Percentiles rank a stretch among this genome's conserved stretches.
phyloP scores from a whole-genome alignment of 129 eudicot genomes.

The Scalesia atractyloides region DNA sequence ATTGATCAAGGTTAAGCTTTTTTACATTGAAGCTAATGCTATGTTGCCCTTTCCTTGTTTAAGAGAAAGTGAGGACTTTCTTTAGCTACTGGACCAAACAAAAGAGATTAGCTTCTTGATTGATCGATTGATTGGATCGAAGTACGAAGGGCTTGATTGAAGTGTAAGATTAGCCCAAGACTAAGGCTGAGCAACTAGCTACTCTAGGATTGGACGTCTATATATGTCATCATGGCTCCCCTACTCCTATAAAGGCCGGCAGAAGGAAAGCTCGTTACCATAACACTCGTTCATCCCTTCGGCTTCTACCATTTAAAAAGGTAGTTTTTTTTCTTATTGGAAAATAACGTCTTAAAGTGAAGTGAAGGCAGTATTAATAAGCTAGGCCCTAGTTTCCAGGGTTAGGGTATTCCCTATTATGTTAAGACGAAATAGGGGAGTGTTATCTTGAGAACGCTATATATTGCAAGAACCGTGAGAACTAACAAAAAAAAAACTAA shows the following conservation, averaged over 20 bases:
- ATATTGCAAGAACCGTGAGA: no score
- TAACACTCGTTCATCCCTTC: slow-evolving; percentile 1
- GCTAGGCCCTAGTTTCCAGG: no score
- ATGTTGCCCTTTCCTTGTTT: background rate
- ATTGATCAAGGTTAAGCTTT: no score
- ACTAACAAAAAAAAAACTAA: no score
- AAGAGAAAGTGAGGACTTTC: slow-evolving; percentile 1
- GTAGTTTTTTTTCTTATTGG: background rate
- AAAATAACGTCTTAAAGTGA: background rate
- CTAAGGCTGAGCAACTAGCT: slow-evolving; percentile 13
- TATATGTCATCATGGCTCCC: no score
- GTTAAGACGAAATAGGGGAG: no score
- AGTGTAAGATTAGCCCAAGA: slow-evolving; percentile 12
- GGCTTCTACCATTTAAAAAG: background rate
- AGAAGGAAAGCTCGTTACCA: slow-evolving; percentile 20
- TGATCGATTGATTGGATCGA: no score
- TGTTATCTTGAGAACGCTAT: no score
- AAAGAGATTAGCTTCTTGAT: slow-evolving; percentile 4
- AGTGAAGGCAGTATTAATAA: background rate
- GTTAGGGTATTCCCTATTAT: no score
- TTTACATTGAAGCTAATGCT: no score
- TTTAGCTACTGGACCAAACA: slow-evolving; percentile 6
- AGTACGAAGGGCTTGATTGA: background rate
- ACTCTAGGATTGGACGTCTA: background rate
- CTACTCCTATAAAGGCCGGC: slow-evolving; percentile 16